These are phyloP conservation scores for Yamadazyma buinensis DNA, from an alignment of 1,139 yeast species.

Conservation along the genomic window DNA sequence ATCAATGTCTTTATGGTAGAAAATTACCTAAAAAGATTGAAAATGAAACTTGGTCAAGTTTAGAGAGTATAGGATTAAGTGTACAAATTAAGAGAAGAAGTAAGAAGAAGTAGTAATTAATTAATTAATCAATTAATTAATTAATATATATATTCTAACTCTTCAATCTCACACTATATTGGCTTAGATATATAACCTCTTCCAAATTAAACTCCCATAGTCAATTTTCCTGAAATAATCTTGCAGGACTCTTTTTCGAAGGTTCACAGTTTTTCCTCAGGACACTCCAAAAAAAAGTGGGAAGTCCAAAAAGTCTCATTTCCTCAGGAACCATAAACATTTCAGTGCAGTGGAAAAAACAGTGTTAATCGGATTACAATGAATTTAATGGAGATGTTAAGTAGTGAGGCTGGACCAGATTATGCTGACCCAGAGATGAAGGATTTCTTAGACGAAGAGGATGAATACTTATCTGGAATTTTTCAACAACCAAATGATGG, in stretches of 20 bases:
- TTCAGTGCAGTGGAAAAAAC: neutral
- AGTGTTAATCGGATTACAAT: slow-evolving; percentile 11
- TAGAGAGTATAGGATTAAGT: slow-evolving; percentile 46
- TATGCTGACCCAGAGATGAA: slow-evolving; percentile 9
- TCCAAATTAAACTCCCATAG: too few relatives aligned
- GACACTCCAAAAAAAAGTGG: too few relatives aligned
- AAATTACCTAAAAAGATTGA: slow-evolving; percentile 70
- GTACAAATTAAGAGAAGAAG: slow-evolving; percentile 37
- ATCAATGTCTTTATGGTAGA: slow-evolving; percentile 91
- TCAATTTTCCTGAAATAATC: too few relatives aligned
- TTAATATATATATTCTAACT: neutral
- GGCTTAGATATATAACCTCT: neutral
- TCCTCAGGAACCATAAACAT: too few relatives aligned
- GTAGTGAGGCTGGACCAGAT: slow-evolving; percentile 15
- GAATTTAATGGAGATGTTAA: slow-evolving; percentile 40
- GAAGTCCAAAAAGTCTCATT: too few relatives aligned
- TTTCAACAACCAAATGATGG: slow-evolving; percentile 17
- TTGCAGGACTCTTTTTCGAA: too few relatives aligned
- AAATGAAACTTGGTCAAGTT: slow-evolving; percentile 63
- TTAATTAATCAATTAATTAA: neutral
- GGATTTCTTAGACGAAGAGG: slow-evolving; percentile 9
- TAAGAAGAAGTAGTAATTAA: neutral
- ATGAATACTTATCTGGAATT: too few relatives aligned
- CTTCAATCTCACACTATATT: too few relatives aligned
- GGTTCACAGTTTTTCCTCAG: too few relatives aligned